Base-by-base conservation (phyloP, 2,329 filamentous ascomycete species). In the Aspergillus ustus region DNA sequence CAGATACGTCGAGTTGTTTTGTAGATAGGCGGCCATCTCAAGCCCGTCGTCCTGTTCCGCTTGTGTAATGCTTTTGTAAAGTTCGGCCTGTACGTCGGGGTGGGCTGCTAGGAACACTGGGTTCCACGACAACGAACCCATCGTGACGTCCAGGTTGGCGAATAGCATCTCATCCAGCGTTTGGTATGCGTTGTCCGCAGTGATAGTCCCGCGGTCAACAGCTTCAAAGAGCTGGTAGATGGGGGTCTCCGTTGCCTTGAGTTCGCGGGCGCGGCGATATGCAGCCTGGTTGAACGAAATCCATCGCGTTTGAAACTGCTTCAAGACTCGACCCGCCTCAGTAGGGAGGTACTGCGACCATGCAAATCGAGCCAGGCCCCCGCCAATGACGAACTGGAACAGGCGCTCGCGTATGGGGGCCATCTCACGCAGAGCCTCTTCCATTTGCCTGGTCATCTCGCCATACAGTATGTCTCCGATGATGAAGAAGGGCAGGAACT, bases 131-230 rank as follows among this genome's bases (percentile, higher is more conserved):
- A 82, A 52, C 1, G 67, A 78, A 4, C 78, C 77, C 2, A 75
- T 75, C 0, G 80, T 81, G 8, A 83, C 80, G 60, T 83, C 81
- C 1, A 83, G 71, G 60, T 83, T 83, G 2, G 79, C 81, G 61
- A 77, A 83, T 0, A 83, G 73, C 48, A 75, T 74, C 66, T 83
- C 81, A 61, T 83, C 80, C 6, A 83, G 65, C 0, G 81, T 83
- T 31, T 81, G 81, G 0, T 77, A 67, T 1, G 78, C 55, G 46
- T 79, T 60, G 6, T 74, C 68, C 13, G 56, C 57, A 1, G 60
- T 67, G 20, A 78, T 67, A 5, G 56, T 34, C 0, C 74, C 72
- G 7, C 67, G 22, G 0, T 62, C 59, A 7, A 60, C 51, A 2
- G 67, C 62, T 1, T 11, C 46, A 49, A 53, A 64, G 29, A 69